A percentile compares a stretch with the other conserved stretches of the same genome.
These are phyloP conservation scores for Rhodotorula sp. DNA, from an alignment of 1,284 basidiomycete genomes.

Conservation along the genomic window DNA sequence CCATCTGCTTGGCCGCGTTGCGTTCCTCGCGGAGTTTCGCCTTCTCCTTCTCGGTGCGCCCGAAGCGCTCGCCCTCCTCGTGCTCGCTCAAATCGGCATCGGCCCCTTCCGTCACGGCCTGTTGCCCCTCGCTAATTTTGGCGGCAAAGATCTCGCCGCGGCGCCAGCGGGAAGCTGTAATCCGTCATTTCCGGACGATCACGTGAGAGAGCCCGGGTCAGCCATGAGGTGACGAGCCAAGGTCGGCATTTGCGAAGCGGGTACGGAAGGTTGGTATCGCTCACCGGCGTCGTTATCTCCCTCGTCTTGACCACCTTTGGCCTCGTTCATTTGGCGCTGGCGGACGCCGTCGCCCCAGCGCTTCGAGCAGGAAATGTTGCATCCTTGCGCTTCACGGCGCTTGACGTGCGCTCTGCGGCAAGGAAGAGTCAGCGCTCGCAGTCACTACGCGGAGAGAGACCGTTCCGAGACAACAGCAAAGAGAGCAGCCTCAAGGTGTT, in stretches of 20 bases:
- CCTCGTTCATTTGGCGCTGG: conserved; percentile 16
- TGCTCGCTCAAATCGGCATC: conserved; percentile 24
- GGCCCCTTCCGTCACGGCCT: background rate
- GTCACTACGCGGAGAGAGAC: no score
- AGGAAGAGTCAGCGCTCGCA: background rate
- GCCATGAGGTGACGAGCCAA: background rate
- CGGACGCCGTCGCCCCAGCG: conserved; percentile 43
- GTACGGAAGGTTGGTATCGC: background rate
- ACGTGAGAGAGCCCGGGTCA: background rate
- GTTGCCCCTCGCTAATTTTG: conserved; percentile 36
- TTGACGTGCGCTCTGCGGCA: conserved; percentile 5
- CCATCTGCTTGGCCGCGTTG: conserved; percentile 38
- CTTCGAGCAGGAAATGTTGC: conserved; percentile 38
- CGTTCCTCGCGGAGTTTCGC: conserved; percentile 29
- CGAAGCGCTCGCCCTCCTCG: conserved; percentile 30
- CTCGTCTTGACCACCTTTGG: conserved; percentile 31
- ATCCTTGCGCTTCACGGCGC: conserved; percentile 19
- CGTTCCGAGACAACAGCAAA: background rate
- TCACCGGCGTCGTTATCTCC: conserved; percentile 41
- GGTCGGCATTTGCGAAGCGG: background rate
- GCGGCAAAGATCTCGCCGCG: conserved; percentile 41
- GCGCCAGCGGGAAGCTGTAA: conserved; percentile 41
- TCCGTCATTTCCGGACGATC: no score
- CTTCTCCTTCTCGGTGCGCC: conserved; percentile 22
- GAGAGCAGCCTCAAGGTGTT: background rate